Conservation (phyloP, 2,329 filamentous ascomycete genomes). For the Blumeria graminis region DNA sequence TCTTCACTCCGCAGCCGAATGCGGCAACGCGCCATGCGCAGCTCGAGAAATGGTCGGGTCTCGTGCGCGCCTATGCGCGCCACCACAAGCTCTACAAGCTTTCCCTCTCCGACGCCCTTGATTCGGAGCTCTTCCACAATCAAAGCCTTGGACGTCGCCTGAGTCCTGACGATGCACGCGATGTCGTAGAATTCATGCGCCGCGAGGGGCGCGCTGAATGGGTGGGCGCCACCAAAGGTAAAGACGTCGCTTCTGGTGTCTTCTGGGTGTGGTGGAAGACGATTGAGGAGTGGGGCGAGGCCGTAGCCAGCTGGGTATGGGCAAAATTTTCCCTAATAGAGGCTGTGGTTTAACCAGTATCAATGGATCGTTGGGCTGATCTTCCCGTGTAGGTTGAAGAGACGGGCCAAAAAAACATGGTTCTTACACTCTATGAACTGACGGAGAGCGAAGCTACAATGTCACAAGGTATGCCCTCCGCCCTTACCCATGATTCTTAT, state of each 20-base stretch:
- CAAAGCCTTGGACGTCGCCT: constrained; percentile 27
- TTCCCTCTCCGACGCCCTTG: constrained; percentile 34
- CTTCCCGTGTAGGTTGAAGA: constrained; percentile 25
- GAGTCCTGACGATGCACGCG: constrained; percentile 25
- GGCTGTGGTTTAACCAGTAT: no score
- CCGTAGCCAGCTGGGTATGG: constrained; percentile 47
- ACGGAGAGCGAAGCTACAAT: constrained; percentile 61
- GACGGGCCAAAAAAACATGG: constrained; percentile 68
- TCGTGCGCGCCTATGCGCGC: constrained; percentile 66
- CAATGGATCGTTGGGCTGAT: no score
- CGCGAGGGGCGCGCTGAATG: constrained; percentile 42
- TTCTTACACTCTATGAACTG: constrained; percentile 83
- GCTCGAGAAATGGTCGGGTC: constrained; percentile 61
- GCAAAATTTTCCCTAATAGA: not conserved
- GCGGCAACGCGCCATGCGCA: constrained; percentile 49
- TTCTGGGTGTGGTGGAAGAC: constrained; percentile 67
- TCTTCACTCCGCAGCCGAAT: constrained; percentile 66
- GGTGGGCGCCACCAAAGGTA: constrained; percentile 29
- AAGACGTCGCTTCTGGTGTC: constrained; percentile 18
- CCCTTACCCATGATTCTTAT: not conserved
- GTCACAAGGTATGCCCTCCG: constrained; percentile 30
- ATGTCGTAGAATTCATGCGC: constrained; percentile 34
- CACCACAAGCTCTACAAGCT: constrained; percentile 57
- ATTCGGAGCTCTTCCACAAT: constrained; percentile 35
- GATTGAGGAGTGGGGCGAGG: constrained; percentile 71